phyloP scores from a whole-genome alignment of 164 flowering plant species.

The Berberis vulgaris region DNA sequence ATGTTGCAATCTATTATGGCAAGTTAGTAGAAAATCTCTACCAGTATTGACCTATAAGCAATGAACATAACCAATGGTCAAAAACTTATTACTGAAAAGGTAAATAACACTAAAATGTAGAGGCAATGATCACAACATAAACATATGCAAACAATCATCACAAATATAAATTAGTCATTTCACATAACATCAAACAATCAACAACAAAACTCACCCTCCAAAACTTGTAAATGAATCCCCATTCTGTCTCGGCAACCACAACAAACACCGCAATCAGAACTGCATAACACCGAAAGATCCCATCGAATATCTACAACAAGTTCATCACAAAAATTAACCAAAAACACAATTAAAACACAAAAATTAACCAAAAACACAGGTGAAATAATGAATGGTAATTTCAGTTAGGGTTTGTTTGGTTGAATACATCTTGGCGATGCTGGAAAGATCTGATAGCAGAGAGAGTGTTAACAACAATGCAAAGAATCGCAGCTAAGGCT shows the following conservation, averaged over 20 bases:
- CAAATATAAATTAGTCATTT: no score
- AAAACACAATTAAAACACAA: background rate
- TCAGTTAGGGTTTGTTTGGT: background rate
- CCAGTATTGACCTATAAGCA: no score
- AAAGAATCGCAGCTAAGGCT: slow-evolving; percentile 46
- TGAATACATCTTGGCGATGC: slow-evolving; percentile 12
- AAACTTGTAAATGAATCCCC: slow-evolving; percentile 65
- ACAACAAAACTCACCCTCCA: slow-evolving; percentile 50
- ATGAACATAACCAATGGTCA: no score
- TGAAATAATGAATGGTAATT: slow-evolving; percentile 10
- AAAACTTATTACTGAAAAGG: no score
- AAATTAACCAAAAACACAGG: background rate
- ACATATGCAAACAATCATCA: no score
- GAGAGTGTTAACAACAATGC: slow-evolving; percentile 63
- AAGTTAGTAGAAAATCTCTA: no score
- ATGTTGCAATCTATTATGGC: no score
- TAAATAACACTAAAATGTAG: no score
- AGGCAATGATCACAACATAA: no score
- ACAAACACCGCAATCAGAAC: slow-evolving; percentile 60
- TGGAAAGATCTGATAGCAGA: slow-evolving; percentile 75
- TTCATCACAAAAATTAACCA: background rate
- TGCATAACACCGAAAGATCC: slow-evolving; percentile 91
- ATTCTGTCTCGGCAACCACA: slow-evolving; percentile 87
- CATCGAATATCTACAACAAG: slow-evolving; percentile 62
- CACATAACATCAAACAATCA: background rate